Percentiles rank a stretch among this genome's conserved stretches.
phyloP scores from a whole-genome alignment of 352 stramenopile species.

The Pythium volutum region DNA sequence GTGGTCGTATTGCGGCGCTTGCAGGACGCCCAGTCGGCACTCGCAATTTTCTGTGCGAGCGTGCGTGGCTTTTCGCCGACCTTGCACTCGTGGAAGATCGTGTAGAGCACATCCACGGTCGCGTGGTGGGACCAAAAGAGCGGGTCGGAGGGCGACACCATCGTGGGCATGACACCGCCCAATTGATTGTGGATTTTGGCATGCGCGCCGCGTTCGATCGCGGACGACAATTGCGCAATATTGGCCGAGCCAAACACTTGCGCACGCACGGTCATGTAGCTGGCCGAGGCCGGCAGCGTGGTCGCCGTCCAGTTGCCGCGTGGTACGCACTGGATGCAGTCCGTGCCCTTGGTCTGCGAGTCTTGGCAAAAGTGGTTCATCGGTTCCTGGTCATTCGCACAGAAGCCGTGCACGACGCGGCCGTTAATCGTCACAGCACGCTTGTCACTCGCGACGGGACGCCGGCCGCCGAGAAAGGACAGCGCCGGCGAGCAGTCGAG shows the following conservation, averaged over 20 bases:
- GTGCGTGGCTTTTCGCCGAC: conserved; percentile 18
- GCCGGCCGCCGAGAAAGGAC: too few relatives aligned
- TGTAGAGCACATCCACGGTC: conserved; percentile 40
- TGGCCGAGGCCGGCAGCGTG: conserved; percentile 30
- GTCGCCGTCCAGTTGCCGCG: conserved; percentile 21
- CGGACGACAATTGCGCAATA: too few relatives aligned
- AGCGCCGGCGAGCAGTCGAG: too few relatives aligned
- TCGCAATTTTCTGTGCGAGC: conserved; percentile 27
- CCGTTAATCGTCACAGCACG: conserved; percentile 31
- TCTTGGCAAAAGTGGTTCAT: conserved; percentile 50
- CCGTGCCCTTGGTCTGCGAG: conserved; percentile 24
- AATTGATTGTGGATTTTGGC: conserved; percentile 52
- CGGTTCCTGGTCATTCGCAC: conserved; percentile 30
- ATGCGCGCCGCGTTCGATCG: conserved; percentile 44
- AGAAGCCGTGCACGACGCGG: conserved; percentile 11
- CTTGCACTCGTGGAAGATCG: conserved; percentile 58
- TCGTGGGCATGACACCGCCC: conserved; percentile 41
- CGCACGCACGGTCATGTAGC: conserved; percentile 39
- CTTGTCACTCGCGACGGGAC: too few relatives aligned
- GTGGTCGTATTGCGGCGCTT: conserved; percentile 32
- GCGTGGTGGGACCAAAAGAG: conserved; percentile 58
- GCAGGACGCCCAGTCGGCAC: too few relatives aligned
- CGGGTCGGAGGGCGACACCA: conserved; percentile 45
- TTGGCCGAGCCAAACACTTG: conserved; percentile 47
- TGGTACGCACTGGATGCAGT: conserved; percentile 37